Conservation (phyloP, 2,329 filamentous ascomycete species). For the Colletotrichum coccodes region DNA sequence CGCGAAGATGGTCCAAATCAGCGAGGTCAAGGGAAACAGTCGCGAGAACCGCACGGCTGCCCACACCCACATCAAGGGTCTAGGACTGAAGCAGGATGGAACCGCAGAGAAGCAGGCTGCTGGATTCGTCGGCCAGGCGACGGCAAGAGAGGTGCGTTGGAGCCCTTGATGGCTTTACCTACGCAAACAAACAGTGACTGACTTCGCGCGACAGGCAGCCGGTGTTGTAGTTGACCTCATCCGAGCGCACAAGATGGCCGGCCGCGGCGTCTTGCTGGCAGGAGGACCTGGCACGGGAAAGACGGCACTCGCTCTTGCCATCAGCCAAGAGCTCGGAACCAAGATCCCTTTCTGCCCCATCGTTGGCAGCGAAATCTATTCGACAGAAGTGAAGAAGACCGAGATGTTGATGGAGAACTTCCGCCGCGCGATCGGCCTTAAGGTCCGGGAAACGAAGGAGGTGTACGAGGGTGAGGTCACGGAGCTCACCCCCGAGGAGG, state of each 20-base stretch:
- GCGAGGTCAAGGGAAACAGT: constrained; percentile 92
- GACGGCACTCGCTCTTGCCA: constrained; percentile 92
- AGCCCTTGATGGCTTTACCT: background rate
- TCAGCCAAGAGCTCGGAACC: constrained; percentile 96
- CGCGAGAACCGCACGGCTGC: constrained; percentile 96
- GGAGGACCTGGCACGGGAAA: constrained; percentile 97
- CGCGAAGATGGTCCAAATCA: constrained; percentile 83
- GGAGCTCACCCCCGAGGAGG: constrained; percentile 96
- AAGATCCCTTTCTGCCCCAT: constrained; percentile 99
- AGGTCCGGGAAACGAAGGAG: constrained; percentile 98
- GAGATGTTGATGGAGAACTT: constrained; percentile 99
- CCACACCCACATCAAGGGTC: constrained; percentile 97
- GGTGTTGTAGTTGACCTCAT: constrained; percentile 97
- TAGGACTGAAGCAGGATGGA: constrained; percentile 88
- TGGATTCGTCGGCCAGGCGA: constrained; percentile 90
- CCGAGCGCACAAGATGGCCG: constrained; percentile 96
- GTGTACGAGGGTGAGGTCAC: constrained; percentile 99
- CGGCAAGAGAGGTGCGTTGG: constrained; percentile 82
- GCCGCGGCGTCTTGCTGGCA: constrained; percentile 90
- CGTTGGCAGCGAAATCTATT: constrained; percentile 97
- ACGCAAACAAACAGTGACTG: constrained; percentile 1
- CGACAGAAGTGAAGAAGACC: constrained; percentile 98
- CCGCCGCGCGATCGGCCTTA: constrained; percentile 92
- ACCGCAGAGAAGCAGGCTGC: constrained; percentile 81
- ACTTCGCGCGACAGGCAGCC: constrained; percentile 71